phyloP scores from a whole-genome alignment of 768 basidiomycete genomes.

The Leccinum longicurvipes region DNA sequence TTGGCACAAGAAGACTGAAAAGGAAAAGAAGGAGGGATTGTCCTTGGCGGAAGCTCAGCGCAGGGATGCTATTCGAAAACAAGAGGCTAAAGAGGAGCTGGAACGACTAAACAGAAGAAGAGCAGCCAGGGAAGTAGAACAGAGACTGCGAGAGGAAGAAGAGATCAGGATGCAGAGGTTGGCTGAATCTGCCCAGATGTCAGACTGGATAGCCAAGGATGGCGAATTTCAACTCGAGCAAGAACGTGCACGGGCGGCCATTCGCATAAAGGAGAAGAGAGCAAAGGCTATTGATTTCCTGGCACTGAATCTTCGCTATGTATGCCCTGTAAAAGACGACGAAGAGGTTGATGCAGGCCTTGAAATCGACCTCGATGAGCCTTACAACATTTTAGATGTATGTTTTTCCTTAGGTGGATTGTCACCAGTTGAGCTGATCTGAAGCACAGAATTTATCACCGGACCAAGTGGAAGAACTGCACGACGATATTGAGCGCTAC shows the following conservation, averaged over 20 bases:
- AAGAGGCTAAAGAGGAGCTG: slow-evolving; percentile 94
- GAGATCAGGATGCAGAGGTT: slow-evolving; percentile 83
- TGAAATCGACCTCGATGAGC: slow-evolving; percentile 98
- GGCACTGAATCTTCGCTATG: slow-evolving; percentile 93
- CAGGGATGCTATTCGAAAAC: slow-evolving; percentile 73
- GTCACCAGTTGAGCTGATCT: neutral
- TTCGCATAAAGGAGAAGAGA: slow-evolving; percentile 92
- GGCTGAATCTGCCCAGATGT: slow-evolving; percentile 96
- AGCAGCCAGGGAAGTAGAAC: slow-evolving; percentile 90
- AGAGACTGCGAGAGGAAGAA: slow-evolving; percentile 87
- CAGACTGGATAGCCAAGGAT: slow-evolving; percentile 96
- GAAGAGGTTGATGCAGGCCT: slow-evolving; percentile 83
- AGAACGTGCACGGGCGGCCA: slow-evolving; percentile 84
- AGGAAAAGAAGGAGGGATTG: slow-evolving; percentile 87
- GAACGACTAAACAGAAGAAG: slow-evolving; percentile 87
- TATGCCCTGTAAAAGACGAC: slow-evolving; percentile 70
- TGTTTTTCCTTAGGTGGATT: slow-evolving; percentile 25
- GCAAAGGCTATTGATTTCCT: slow-evolving; percentile 99
- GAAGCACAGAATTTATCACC: slow-evolving; percentile 70
- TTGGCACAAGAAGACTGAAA: slow-evolving; percentile 99
- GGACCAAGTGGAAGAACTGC: slow-evolving; percentile 88
- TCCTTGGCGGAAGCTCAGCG: slow-evolving; percentile 73
- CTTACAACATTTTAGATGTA: slow-evolving; percentile 96
- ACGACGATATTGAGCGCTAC: slow-evolving; percentile 92
- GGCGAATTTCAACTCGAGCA: slow-evolving; percentile 97